Evolutionary conservation across 495 filamentous ascomycete species (phyloP).

Genomic region (Lasiosphaeriaceae sp.): DNA sequence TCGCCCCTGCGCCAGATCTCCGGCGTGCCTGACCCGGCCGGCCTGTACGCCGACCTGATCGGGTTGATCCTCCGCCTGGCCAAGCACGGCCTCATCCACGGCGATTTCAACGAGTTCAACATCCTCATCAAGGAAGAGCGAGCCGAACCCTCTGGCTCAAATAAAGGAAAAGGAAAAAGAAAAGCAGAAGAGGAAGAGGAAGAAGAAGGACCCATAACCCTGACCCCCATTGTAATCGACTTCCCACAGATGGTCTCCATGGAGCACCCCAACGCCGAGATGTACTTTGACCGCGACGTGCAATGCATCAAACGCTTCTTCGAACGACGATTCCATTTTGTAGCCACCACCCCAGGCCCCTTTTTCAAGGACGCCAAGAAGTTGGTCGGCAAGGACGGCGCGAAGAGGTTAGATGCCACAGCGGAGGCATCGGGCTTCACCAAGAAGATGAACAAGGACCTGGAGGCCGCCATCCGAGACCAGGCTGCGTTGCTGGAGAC

Average conservation of each 20-base stretch:
- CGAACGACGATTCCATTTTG: conserved; percentile 81
- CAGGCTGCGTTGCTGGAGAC: conserved; percentile 33
- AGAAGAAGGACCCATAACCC: conserved; percentile 22
- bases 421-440: conserved; percentile 94
- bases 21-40: conserved; percentile 69
- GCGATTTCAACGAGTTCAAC: conserved; percentile 99
- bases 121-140: conserved; percentile 80
- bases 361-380: conserved; percentile 81
- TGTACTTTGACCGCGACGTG: conserved; percentile 95
- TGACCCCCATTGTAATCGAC: conserved; percentile 82
- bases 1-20: conserved; percentile 85
- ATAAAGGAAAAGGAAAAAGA: conserved; percentile 5
- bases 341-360: conserved; percentile 74
- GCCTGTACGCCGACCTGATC: conserved; percentile 84
- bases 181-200: conserved; percentile 15
- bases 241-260: conserved; percentile 99
- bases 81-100: conserved; percentile 88
- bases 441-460: conserved; percentile 89
- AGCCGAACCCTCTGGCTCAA: conserved; percentile 4
- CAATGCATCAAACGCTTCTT: conserved; percentile 93
- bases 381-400: conserved; percentile 58
- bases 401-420: conserved; percentile 73
- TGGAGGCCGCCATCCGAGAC: conserved; percentile 81
- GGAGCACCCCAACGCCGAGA: conserved; percentile 85
- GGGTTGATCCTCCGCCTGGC: conserved; percentile 80